These are phyloP conservation scores for Pterocarpus macrocarpus DNA, from an alignment of 306 rosid genomes.

Conservation along the genomic window DNA sequence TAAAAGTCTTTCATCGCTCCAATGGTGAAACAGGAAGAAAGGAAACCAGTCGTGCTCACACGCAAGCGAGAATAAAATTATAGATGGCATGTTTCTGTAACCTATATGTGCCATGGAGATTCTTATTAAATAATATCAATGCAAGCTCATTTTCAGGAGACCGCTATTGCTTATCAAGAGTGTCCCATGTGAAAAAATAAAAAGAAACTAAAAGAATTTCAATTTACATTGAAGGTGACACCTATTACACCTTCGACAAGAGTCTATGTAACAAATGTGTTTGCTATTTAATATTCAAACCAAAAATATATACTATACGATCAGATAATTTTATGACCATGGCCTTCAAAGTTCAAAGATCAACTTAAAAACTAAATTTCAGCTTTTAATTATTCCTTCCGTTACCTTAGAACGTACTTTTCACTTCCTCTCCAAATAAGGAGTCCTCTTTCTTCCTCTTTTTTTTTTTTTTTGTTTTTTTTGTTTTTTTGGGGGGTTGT, in stretches of 20 bases:
- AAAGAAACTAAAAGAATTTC: background rate
- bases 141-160: background rate
- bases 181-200: background rate
- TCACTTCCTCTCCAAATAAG: too few species aligned
- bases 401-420: too few species aligned
- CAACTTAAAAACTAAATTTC: too few species aligned
- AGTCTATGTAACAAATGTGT: too few species aligned
- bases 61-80: background rate
- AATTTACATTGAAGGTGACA: background rate
- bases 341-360: too few species aligned
- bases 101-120: background rate
- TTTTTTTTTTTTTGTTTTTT: too few species aligned
- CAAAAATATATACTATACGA: too few species aligned
- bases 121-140: conserved; percentile 5
- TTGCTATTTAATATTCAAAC: too few species aligned
- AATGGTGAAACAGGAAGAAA: background rate
- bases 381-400: too few species aligned
- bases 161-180: conserved; percentile 9
- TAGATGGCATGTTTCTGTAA: conserved; percentile 29
- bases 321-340: too few species aligned
- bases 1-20: background rate
- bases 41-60: conserved; percentile 29
- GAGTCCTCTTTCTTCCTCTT: too few species aligned
- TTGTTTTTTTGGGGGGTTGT: too few species aligned
- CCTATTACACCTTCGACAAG: background rate